Evolutionary conservation across 306 rosid genomes (phyloP), one percentile per base, ranked within the genome.

Genomic region (Mimosa pudica): DNA sequence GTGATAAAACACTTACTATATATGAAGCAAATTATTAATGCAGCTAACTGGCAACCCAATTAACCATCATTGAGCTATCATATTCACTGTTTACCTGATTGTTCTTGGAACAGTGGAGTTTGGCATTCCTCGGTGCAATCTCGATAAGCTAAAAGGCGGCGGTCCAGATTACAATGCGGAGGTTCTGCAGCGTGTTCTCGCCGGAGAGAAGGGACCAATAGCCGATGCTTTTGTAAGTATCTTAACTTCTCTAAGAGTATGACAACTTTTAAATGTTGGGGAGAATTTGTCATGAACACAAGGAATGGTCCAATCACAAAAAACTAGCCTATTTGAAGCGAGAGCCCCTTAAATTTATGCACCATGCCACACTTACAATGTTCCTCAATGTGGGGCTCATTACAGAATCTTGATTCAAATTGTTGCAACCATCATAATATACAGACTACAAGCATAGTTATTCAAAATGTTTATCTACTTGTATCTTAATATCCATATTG

Each of bases 221-320:
- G 99, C 98, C 10, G 92, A 93, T 90, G 96, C 99, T 77, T 75
- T 91, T n/a, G 99, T 93, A 81, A 77, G 99, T 86, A 77, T 38
- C 75, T 54, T 76, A 33, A 33, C 44, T 48, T 38, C 46, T 41
- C 58, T 68, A 24, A 69, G 32, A 66, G 68, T 17, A 51, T 75
- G 51, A 30, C 52, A 48, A 3, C 48, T 32, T 17, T 44, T 51
- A 16, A 11, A 36, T 51, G 52, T 44, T 82, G 35, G 74, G 41
- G 73, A 66, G 57, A 51, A 20, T 35, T 10, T 75, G 72, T 7
- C 62, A 47, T 47, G 5, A 47, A 47, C 16, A 47, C 52, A 47
- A 47, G 51, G 16, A 38, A 38, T 38, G 5, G 5, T 5, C 3
- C 42, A 38, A 38, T 38, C 42, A 38, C 42, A 38, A 38, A 38